Conservation (phyloP, 768 basidiomycete species). For the Galerina sulciceps region DNA sequence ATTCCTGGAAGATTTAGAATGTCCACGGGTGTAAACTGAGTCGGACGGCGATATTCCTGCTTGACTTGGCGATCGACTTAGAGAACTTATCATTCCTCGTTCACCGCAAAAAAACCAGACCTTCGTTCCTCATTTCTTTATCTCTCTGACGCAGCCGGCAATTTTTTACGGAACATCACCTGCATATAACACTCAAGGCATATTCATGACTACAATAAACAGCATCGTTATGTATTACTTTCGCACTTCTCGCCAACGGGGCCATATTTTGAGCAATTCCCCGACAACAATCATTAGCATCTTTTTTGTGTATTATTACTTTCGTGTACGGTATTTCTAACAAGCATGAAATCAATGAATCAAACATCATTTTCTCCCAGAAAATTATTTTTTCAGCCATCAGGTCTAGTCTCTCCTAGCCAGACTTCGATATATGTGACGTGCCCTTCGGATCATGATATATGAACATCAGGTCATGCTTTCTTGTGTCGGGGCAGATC, state of each 20-base stretch:
- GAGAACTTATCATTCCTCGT: constrained; percentile 5
- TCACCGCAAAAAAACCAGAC: neutral
- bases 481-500: no score
- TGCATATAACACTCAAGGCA: constrained; percentile 10
- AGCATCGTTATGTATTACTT: constrained; percentile 17
- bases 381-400: no score
- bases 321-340: neutral
- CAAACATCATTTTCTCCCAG: no score
- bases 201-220: constrained; percentile 5
- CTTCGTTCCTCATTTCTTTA: constrained; percentile 6
- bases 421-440: no score
- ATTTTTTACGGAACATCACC: neutral
- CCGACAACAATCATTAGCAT: constrained; percentile 14
- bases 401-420: no score
- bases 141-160: neutral
- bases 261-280: constrained; percentile 14
- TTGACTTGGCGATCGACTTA: neutral
- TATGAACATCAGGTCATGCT: no score
- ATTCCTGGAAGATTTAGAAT: constrained; percentile 55
- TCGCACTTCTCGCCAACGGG: constrained; percentile 18
- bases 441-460: no score
- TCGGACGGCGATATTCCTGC: neutral
- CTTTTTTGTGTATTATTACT: neutral
- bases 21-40: constrained; percentile 36
- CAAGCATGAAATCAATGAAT: neutral